A percentile compares a stretch with the other conserved stretches of the same genome.
These are phyloP conservation scores for Arabidopsis hybrid DNA, from an alignment of 441 rosid genomes.

Conservation along the genomic window DNA sequence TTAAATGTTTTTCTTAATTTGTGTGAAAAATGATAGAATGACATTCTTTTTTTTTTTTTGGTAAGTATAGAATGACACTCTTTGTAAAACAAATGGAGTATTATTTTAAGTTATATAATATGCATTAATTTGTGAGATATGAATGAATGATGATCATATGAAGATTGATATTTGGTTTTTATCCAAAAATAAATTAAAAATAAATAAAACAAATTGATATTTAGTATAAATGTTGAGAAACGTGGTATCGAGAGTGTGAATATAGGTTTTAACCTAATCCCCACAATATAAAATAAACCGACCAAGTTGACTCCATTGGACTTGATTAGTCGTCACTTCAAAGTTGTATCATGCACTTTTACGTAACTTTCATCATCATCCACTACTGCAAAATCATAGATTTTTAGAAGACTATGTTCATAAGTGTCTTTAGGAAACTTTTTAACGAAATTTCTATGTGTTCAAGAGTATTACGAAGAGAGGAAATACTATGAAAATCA, in stretches of 20 bases:
- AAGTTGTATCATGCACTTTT: background rate
- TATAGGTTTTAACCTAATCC: background rate
- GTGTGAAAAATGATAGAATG: no score
- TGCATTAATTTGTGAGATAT: no score
- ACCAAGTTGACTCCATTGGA: slow-evolving; percentile 23
- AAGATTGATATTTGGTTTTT: background rate
- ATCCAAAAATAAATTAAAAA: no score
- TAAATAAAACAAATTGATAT: no score
- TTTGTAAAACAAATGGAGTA: no score
- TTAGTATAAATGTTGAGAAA: background rate
- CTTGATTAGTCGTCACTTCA: background rate
- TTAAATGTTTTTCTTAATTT: no score
- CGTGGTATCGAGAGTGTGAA: background rate
- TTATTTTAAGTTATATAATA: no score
- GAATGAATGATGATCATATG: background rate
- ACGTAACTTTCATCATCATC: background rate
- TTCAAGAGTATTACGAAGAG: no score
- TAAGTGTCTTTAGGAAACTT: background rate
- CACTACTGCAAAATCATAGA: background rate
- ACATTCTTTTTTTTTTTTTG: no score
- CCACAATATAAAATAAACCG: background rate
- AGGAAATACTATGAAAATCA: no score
- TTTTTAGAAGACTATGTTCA: background rate
- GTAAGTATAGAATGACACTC: no score
- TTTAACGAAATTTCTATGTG: no score